These are phyloP conservation scores for Candida tammaniensis DNA, from an alignment of 805 yeast genomes.

Conservation along the genomic window DNA sequence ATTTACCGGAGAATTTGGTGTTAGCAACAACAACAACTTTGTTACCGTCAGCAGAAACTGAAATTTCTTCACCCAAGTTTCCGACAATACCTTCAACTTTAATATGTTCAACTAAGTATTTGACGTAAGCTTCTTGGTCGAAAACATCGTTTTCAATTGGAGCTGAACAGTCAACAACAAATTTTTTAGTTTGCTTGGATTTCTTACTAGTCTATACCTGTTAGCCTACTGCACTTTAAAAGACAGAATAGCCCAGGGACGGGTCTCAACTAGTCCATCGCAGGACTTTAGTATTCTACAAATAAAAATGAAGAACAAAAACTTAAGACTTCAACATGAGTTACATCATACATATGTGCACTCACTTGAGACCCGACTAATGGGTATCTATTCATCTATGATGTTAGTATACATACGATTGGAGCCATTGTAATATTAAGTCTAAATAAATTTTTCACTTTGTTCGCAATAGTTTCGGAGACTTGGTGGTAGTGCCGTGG, in stretches of 20 bases:
- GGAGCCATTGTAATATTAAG: slow-evolving; percentile 68
- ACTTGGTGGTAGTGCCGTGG: too few relatives aligned
- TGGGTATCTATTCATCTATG: slow-evolving; percentile 28
- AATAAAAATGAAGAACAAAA: slow-evolving; percentile 3
- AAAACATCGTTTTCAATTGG: slow-evolving; percentile 97
- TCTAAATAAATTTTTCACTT: too few relatives aligned
- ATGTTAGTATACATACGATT: slow-evolving; percentile 64
- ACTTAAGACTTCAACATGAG: slow-evolving; percentile 1
- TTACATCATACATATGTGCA: not conserved
- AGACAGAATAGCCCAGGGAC: slow-evolving; percentile 51
- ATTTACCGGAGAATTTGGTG: slow-evolving; percentile 98
- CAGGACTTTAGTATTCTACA: too few relatives aligned
- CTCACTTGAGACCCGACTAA: slow-evolving; percentile 26
- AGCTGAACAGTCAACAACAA: slow-evolving; percentile 93
- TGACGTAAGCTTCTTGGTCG: slow-evolving; percentile 96
- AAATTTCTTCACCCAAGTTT: slow-evolving; percentile 93
- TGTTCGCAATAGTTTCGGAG: too few relatives aligned
- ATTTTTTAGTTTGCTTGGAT: slow-evolving; percentile 74
- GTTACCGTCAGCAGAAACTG: slow-evolving; percentile 82
- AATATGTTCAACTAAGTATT: slow-evolving; percentile 98
- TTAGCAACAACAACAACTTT: slow-evolving; percentile 86
- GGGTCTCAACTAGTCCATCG: slow-evolving; percentile 34
- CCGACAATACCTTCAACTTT: slow-evolving; percentile 96
- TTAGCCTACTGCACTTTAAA: slow-evolving; percentile 71
- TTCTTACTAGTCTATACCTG: slow-evolving; percentile 70